Evolutionary conservation across 768 basidiomycete species (phyloP).

Genomic region (Rossbeevera mucosa): DNA sequence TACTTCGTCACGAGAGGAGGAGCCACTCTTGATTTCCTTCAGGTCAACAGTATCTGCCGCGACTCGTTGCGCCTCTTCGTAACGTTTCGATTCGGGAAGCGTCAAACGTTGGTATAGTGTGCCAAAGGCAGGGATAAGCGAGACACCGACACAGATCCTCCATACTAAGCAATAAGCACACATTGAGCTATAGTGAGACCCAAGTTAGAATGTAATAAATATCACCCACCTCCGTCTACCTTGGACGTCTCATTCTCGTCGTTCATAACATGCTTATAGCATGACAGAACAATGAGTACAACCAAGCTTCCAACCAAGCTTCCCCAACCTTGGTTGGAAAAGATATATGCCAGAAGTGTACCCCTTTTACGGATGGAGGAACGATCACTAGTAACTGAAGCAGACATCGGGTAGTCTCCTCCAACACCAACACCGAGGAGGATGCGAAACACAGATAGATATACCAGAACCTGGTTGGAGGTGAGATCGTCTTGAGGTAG

Average conservation of each 20-base stretch:
- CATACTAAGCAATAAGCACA: slow-evolving; percentile 41
- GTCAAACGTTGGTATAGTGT: slow-evolving; percentile 76
- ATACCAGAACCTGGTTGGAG: slow-evolving; percentile 52
- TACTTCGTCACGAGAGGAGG: slow-evolving; percentile 3
- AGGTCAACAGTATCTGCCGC: slow-evolving; percentile 29
- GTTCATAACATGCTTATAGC: slow-evolving; percentile 63
- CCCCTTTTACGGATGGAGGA: slow-evolving; percentile 63
- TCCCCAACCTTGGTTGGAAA: slow-evolving; percentile 78
- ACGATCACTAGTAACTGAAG: slow-evolving; percentile 63
- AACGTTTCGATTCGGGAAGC: slow-evolving; percentile 64
- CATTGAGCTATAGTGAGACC: neutral
- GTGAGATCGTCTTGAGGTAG: slow-evolving; percentile 41
- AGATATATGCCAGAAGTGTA: slow-evolving; percentile 72
- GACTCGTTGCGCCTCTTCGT: slow-evolving; percentile 35
- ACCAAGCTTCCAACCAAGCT: slow-evolving; percentile 58
- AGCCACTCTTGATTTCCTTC: slow-evolving; percentile 27
- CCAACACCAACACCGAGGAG: slow-evolving; percentile 75
- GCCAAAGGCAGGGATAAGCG: slow-evolving; percentile 68
- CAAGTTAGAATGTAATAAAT: neutral
- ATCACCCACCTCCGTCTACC: slow-evolving; percentile 59
- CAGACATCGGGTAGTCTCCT: slow-evolving; percentile 78
- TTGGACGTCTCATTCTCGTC: slow-evolving; percentile 53
- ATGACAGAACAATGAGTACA: slow-evolving; percentile 59
- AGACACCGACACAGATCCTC: slow-evolving; percentile 71
- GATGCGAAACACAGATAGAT: slow-evolving; percentile 63